These are phyloP conservation scores for Talaromyces piceae DNA, from an alignment of 2,329 filamentous ascomycete species.

Conservation along the genomic window DNA sequence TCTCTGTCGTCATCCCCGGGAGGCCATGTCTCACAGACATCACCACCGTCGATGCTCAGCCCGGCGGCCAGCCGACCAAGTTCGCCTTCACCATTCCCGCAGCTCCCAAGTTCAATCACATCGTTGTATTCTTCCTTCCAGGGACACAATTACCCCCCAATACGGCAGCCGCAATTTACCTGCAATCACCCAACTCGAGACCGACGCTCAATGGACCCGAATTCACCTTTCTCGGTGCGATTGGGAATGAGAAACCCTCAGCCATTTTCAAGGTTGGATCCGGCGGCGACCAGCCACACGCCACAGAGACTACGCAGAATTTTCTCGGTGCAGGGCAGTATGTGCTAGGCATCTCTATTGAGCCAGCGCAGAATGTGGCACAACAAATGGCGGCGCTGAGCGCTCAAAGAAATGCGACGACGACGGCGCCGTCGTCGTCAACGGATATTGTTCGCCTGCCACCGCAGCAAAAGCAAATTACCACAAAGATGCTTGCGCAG, in stretches of 20 bases:
- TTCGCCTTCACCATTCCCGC: conserved; percentile 62
- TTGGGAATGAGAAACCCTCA: conserved; percentile 83
- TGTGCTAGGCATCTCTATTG: conserved; percentile 74
- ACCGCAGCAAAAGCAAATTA: conserved; percentile 36
- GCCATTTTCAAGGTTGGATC: conserved; percentile 74
- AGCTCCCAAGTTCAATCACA: conserved; percentile 56
- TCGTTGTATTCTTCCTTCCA: conserved; percentile 84
- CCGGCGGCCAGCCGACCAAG: conserved; percentile 51
- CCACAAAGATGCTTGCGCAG: conserved; percentile 78
- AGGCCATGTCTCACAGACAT: conserved; percentile 54
- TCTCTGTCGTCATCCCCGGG: conserved; percentile 55
- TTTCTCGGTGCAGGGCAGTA: conserved; percentile 42
- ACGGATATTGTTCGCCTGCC: conserved; percentile 24
- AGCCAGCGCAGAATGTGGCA: conserved; percentile 65
- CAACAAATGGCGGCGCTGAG: conserved; percentile 57
- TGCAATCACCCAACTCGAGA: conserved; percentile 55
- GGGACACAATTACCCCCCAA: conserved; percentile 63
- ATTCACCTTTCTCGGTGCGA: conserved; percentile 80
- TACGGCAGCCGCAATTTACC: conserved; percentile 83
- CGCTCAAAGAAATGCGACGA: conserved; percentile 21
- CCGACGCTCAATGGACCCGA: conserved; percentile 37
- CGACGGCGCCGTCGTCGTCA: conserved; percentile 17
- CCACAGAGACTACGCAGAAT: conserved; percentile 29
- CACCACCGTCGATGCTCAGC: conserved; percentile 42
- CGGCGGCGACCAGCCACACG: conserved; percentile 11